phyloP scores from a whole-genome alignment of 495 filamentous ascomycete genomes.

The Neurospora sp. region DNA sequence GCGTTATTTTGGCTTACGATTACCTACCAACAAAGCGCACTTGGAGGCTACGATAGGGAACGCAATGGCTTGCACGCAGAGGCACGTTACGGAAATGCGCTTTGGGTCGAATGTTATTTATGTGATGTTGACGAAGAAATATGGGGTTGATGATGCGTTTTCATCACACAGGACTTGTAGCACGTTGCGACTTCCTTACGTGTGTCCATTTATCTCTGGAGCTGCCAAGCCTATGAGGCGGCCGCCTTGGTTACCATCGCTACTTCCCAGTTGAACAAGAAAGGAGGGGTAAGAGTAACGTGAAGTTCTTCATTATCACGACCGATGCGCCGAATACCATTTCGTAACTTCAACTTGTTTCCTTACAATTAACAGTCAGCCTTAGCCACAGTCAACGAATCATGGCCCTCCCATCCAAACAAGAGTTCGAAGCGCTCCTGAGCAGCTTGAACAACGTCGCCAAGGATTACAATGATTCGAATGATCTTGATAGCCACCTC shows the following conservation, averaged over 20 bases:
- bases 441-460: not conserved
- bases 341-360: not conserved
- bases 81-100: not conserved
- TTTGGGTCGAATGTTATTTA: not conserved
- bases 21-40: not conserved
- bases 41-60: not conserved
- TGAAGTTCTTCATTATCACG: not conserved
- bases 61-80: not conserved
- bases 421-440: not conserved
- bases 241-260: not conserved
- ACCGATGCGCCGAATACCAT: not conserved
- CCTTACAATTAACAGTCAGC: not conserved
- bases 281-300: not conserved
- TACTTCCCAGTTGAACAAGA: not conserved
- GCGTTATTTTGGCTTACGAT: not conserved
- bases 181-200: not conserved
- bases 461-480: slow-evolving; percentile 5
- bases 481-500: slow-evolving; percentile 8
- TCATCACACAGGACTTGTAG: not conserved
- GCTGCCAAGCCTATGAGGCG: not conserved
- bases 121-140: not conserved
- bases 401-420: not conserved
- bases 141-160: not conserved
- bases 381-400: not conserved
- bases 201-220: not conserved